These are phyloP conservation scores for Starmera quercuum DNA, from an alignment of 805 yeast genomes.

Conservation along the genomic window DNA sequence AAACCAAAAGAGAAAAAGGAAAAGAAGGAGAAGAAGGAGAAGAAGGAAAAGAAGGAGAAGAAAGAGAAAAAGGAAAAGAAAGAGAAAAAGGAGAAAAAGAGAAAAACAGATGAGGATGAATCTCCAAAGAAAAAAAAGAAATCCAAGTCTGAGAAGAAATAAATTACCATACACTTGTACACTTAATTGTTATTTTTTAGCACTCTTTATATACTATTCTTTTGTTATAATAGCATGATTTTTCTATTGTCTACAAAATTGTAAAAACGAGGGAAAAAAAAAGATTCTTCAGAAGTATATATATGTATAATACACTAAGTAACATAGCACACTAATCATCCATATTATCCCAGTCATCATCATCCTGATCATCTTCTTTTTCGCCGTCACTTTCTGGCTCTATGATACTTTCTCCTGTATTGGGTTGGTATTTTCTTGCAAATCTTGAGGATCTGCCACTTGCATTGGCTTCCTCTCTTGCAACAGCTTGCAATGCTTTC, in stretches of 20 bases:
- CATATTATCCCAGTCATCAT: constrained; percentile 21
- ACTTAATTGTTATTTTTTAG: too few species aligned
- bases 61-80: constrained; percentile 46
- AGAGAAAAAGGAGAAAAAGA: constrained; percentile 41
- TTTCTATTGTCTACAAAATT: too few species aligned
- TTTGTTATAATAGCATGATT: background rate
- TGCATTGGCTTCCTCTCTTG: constrained; percentile 47
- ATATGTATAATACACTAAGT: background rate
- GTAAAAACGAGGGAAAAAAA: too few species aligned
- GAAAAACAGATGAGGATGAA: constrained; percentile 35
- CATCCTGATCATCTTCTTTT: constrained; percentile 54
- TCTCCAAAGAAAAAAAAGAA: constrained; percentile 30
- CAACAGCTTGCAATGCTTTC: constrained; percentile 42
- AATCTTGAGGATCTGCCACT: constrained; percentile 63
- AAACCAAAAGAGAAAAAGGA: constrained; percentile 14
- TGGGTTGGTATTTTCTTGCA: constrained; percentile 59
- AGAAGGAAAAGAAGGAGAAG: constrained; percentile 41
- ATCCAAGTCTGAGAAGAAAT: constrained; percentile 4
- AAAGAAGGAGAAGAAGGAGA: constrained; percentile 31
- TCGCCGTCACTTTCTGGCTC: constrained; percentile 59
- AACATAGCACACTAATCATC: constrained; percentile 1
- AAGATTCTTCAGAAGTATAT: too few species aligned
- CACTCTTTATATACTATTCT: background rate
- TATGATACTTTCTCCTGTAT: constrained; percentile 45
- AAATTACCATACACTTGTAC: background rate